These are phyloP conservation scores for Clarireedia sp. DNA, from an alignment of 2,329 filamentous ascomycete genomes.

Conservation along the genomic window DNA sequence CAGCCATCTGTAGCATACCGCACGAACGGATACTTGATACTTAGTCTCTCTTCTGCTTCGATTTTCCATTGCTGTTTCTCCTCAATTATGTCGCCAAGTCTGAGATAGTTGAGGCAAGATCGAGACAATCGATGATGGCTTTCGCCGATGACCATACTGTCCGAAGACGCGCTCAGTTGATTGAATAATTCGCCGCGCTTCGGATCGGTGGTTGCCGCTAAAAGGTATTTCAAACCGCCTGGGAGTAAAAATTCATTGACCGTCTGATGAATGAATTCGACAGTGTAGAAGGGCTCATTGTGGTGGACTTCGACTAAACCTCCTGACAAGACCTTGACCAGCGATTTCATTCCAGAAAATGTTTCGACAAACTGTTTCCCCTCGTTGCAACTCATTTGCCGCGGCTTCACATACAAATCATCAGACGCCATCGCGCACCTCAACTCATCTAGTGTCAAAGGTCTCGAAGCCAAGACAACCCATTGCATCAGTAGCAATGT, in stretches of 20 bases:
- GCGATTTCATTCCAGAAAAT: conserved; percentile 16
- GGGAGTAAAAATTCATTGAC: conserved; percentile 33
- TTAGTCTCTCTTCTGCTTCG: neutral
- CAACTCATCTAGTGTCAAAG: conserved; percentile 17
- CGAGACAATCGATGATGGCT: conserved; percentile 10
- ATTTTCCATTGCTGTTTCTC: neutral
- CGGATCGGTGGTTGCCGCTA: neutral
- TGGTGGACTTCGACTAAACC: conserved; percentile 13
- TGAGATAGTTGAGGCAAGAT: conserved; percentile 14
- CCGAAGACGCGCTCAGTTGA: neutral
- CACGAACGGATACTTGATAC: neutral
- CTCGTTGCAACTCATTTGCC: neutral
- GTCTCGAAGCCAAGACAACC: conserved; percentile 17
- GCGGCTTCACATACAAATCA: neutral
- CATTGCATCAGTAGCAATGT: conserved; percentile 21
- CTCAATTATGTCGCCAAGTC: neutral
- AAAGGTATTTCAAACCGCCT: conserved; percentile 13
- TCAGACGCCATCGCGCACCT: conserved; percentile 15
- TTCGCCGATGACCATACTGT: conserved; percentile 3
- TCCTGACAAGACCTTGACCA: conserved; percentile 15
- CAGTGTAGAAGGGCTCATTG: conserved; percentile 11
- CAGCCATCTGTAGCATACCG: conserved; percentile 9
- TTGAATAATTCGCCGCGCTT: neutral
- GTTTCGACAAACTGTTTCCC: conserved; percentile 13
- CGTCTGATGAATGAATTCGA: conserved; percentile 34